Percentiles rank a stretch among this genome's conserved stretches.
Evolutionary conservation across 768 basidiomycete genomes (phyloP).

Genomic region (Coprinopsis cinerea): DNA sequence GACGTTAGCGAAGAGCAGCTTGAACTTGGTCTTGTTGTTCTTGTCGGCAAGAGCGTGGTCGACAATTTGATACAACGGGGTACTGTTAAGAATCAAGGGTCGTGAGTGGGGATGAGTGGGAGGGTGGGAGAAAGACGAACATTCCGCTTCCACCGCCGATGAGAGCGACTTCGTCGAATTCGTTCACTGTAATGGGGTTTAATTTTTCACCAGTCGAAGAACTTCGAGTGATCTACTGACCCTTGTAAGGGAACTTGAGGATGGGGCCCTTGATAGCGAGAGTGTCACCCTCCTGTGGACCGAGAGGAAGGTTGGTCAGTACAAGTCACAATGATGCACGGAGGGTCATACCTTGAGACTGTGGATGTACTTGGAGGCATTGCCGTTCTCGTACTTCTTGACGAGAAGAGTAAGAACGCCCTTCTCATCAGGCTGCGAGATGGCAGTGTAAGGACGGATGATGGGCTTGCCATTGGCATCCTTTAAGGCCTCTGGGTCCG

Average conservation of each 20-base stretch:
- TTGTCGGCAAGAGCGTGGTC: constrained; percentile 65
- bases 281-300: constrained; percentile 59
- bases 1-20: constrained; percentile 85
- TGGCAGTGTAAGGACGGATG: constrained; percentile 89
- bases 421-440: constrained; percentile 66
- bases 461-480: constrained; percentile 83
- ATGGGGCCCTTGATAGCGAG: constrained; percentile 90
- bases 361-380: constrained; percentile 81
- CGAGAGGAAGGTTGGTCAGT: constrained; percentile 2
- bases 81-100: constrained; percentile 35
- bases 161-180: constrained; percentile 80
- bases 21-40: constrained; percentile 90
- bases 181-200: constrained; percentile 47
- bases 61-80: constrained; percentile 81
- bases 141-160: constrained; percentile 96
- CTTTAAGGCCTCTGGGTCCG: constrained; percentile 56
- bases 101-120: constrained; percentile 1
- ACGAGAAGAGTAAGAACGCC: constrained; percentile 78
- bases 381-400: constrained; percentile 81
- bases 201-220: background rate
- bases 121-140: constrained; percentile 33
- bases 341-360: constrained; percentile 46
- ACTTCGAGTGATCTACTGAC: constrained; percentile 29
- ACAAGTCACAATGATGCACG: background rate
- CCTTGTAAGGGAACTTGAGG: constrained; percentile 79